A percentile compares a stretch with the other conserved stretches of the same genome.
phyloP scores from a whole-genome alignment of 2,329 filamentous ascomycete genomes.

The Ceratocystis ficicola region DNA sequence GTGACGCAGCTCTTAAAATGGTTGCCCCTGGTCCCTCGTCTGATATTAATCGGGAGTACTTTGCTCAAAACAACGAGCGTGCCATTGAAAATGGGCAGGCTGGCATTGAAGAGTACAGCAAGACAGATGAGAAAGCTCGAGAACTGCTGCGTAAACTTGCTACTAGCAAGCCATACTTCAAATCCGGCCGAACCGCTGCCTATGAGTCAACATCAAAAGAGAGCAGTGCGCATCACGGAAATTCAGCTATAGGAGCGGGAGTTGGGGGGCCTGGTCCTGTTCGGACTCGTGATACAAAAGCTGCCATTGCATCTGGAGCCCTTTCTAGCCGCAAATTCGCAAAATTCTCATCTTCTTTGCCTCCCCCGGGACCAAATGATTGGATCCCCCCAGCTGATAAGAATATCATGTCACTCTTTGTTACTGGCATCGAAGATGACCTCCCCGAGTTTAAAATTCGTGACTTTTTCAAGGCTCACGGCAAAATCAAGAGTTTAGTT shows the following conservation, averaged over 20 bases:
- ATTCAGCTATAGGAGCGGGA: constrained; percentile 42
- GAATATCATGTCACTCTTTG: constrained; percentile 84
- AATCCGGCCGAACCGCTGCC: constrained; percentile 68
- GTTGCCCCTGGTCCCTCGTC: constrained; percentile 85
- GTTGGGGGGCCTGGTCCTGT: constrained; percentile 61
- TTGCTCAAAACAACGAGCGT: constrained; percentile 91
- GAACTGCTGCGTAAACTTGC: constrained; percentile 76
- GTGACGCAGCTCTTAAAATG: constrained; percentile 96
- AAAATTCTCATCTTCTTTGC: constrained; percentile 31
- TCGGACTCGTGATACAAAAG: constrained; percentile 55
- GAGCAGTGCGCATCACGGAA: constrained; percentile 31
- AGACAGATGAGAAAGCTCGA: constrained; percentile 91
- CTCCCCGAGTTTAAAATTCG: constrained; percentile 84
- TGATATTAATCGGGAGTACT: constrained; percentile 92
- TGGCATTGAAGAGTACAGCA: constrained; percentile 80
- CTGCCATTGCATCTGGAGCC: constrained; percentile 40
- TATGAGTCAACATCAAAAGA: constrained; percentile 34
- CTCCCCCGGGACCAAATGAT: constrained; percentile 60
- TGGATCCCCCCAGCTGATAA: constrained; percentile 72
- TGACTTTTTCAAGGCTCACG: constrained; percentile 78
- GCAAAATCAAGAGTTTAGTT: constrained; percentile 81
- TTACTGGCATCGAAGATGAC: constrained; percentile 93
- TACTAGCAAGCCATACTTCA: constrained; percentile 88
- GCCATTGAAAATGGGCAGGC: constrained; percentile 86
- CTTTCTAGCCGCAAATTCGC: constrained; percentile 35